Conservation (phyloP, 2,329 filamentous ascomycete genomes). For the Cladosporium phlei region DNA sequence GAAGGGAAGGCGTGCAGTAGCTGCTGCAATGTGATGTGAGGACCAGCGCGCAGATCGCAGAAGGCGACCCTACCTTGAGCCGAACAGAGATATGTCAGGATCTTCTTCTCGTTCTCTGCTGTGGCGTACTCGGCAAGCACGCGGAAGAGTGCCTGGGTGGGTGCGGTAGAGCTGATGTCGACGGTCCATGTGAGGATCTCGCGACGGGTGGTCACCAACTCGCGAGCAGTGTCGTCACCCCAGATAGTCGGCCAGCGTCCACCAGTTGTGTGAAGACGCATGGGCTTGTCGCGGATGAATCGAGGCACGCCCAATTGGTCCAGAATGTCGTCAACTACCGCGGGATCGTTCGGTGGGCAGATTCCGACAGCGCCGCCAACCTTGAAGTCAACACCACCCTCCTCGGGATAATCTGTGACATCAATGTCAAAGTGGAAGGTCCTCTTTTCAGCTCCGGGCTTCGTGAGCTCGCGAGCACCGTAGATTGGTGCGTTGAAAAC, state of each 20-base stretch:
- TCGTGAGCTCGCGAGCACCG: constrained; percentile 80
- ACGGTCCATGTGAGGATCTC: constrained; percentile 95
- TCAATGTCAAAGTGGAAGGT: constrained; percentile 98
- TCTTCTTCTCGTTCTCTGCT: constrained; percentile 78
- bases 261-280: constrained; percentile 69
- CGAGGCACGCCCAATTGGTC: constrained; percentile 76
- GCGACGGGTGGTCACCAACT: constrained; percentile 82
- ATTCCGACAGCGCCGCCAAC: constrained; percentile 94
- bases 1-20: constrained; percentile 89
- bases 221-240: constrained; percentile 81
- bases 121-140: constrained; percentile 79
- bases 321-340: constrained; percentile 76
- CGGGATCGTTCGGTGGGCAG: constrained; percentile 76
- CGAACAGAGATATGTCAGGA: constrained; percentile 78
- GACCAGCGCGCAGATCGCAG: constrained; percentile 85
- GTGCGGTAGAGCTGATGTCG: constrained; percentile 87
- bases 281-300: constrained; percentile 76
- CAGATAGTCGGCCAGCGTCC: constrained; percentile 97
- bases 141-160: constrained; percentile 80
- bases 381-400: constrained; percentile 84
- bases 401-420: constrained; percentile 86
- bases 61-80: constrained; percentile 88
- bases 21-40: constrained; percentile 77
- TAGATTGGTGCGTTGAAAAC: constrained; percentile 88
- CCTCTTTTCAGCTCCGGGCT: constrained; percentile 84